Base-by-base conservation (phyloP, 2,329 filamentous ascomycete species). In the Anthostomella pinea region DNA sequence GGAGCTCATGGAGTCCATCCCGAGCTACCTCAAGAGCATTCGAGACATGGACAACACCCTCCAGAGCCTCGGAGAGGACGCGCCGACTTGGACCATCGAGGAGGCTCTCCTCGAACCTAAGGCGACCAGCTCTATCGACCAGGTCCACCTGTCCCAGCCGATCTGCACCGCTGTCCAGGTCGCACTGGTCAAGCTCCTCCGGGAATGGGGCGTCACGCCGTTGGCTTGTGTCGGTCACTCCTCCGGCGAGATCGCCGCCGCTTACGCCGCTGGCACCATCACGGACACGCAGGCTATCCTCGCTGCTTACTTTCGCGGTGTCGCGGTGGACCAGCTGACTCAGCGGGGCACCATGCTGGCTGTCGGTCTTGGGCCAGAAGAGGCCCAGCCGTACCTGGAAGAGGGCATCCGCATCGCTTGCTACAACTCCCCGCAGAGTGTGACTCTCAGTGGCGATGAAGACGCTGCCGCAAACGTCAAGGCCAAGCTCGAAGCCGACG, bases 1-100 rank as follows among this genome's bases (percentile, higher is more conserved):
- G 15, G 62, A 66, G 45, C 55, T 68, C 33, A 38, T 72, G 56
- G 53, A 51, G 5, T 66, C 70, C 23, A 55, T 67, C 1, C 51
- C 53, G 13, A 34, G 16, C 2, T 63, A 62, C 35, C 48, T 66
- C 42, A 51, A 50, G 30, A 41, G 38, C 2, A 38, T 36, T 8
- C 51, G 68, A 1, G 28, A 30, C n/a, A n/a, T n/a, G n/a, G n/a
- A n/a, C n/a, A n/a, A n/a, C n/a, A n/a, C n/a, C 15, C 39, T 34
- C 17, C 26, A 38, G 22, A 38, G 35, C 24, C 35, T 39, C 13
- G 27, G 33, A 17, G 35, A 35, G 49, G 45, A 5, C 57, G 58
- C 15, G 38, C 50, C 2, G 62, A n/a, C 9, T 6, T 32, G 30
- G 30, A 10, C 11, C 7, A 18, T 32, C 19, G 2, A 10, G 2